Conservation (phyloP, 495 filamentous ascomycete species). For the Aspergillus sclerotioniger region DNA sequence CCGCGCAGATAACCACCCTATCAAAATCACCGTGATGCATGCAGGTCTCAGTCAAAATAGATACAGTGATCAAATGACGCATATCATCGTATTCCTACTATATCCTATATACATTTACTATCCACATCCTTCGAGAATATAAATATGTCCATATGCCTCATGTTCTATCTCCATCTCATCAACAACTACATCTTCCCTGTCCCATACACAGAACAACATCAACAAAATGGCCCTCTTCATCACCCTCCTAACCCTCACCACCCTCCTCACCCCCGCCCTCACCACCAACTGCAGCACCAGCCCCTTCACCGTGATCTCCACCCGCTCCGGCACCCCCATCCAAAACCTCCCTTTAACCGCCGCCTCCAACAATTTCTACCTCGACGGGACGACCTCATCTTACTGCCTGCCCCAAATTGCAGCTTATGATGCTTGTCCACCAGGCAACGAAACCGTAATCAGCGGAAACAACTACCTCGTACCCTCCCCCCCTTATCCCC, state of each 20-base stretch:
- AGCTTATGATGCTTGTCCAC: not conserved
- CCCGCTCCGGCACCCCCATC: conserved; percentile 4
- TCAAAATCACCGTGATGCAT: too few species aligned
- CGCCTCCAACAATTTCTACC: not conserved
- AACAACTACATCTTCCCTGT: too few species aligned
- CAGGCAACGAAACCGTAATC: not conserved
- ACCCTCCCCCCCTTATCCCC: not conserved
- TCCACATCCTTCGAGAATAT: too few species aligned
- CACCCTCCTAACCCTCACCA: not conserved
- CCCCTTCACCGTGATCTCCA: not conserved
- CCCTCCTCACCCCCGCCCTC: not conserved
- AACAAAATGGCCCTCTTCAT: not conserved
- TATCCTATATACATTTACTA: too few species aligned
- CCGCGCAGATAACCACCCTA: too few species aligned
- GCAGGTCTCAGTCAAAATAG: too few species aligned
- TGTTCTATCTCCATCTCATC: too few species aligned
- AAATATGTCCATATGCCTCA: too few species aligned
- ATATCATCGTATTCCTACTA: too few species aligned
- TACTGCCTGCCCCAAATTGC: not conserved
- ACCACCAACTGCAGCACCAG: conserved; percentile 30
- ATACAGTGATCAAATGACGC: too few species aligned
- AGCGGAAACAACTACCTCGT: not conserved
- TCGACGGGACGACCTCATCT: not conserved
- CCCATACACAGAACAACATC: too few species aligned
- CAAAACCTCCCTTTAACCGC: not conserved